Percentiles rank a stretch among this genome's conserved stretches.
These are phyloP conservation scores for Camellia oleifera DNA, from an alignment of 179 eudicot genomes.

Conservation along the genomic window DNA sequence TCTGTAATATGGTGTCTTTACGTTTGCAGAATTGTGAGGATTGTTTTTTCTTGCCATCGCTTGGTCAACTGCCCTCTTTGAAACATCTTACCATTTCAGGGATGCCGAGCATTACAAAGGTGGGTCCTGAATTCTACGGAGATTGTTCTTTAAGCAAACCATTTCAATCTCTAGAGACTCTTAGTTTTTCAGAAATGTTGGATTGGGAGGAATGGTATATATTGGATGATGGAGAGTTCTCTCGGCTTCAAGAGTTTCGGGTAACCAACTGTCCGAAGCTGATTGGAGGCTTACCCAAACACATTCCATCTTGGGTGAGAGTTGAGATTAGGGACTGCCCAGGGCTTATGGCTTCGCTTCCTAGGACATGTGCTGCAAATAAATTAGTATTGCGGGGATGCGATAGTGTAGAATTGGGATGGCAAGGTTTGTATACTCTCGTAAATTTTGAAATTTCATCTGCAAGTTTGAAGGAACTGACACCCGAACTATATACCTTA, in stretches of 20 bases:
- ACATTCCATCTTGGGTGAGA: slow-evolving; percentile 5
- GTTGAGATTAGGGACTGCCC: slow-evolving; percentile 14
- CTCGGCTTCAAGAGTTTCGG: background rate
- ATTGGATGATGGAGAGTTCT: slow-evolving; percentile 8
- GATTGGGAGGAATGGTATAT: slow-evolving; percentile 4
- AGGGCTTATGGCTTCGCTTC: background rate
- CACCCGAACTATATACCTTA: no score
- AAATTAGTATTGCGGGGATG: no score
- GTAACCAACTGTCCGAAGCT: background rate
- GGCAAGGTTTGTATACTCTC: no score
- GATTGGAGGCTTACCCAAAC: slow-evolving; percentile 15
- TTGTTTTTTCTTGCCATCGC: slow-evolving; percentile 7
- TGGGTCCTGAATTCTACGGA: slow-evolving; percentile 2
- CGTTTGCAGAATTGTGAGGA: background rate
- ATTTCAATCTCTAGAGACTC: background rate
- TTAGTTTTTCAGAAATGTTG: background rate
- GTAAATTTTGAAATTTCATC: no score
- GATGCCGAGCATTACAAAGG: background rate
- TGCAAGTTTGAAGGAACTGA: no score
- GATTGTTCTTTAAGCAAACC: slow-evolving; percentile 1
- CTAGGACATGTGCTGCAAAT: no score
- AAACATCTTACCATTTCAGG: background rate
- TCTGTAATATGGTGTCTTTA: slow-evolving; percentile 5
- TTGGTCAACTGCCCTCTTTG: slow-evolving; percentile 16
- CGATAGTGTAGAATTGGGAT: no score